These are phyloP conservation scores for Hypericum perforatum DNA, from an alignment of 345 rosid species.

Conservation along the genomic window DNA sequence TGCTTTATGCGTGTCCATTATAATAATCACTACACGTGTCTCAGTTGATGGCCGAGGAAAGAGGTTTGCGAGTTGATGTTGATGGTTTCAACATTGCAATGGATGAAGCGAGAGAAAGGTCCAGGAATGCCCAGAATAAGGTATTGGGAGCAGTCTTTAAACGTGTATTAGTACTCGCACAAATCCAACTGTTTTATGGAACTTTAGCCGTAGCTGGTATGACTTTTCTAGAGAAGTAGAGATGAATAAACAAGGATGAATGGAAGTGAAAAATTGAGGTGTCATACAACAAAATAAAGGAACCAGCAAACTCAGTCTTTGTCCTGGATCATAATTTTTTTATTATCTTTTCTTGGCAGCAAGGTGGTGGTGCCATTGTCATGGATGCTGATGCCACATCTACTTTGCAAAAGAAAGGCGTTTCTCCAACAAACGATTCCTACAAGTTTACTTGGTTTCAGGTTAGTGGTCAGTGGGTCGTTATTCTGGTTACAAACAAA, in stretches of 20 bases:
- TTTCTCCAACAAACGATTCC: conserved; percentile 65
- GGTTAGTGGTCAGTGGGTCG: conserved; percentile 20
- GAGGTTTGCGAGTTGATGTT: conserved; percentile 69
- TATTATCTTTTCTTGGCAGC: conserved; percentile 34
- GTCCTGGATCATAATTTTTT: conserved; percentile 5
- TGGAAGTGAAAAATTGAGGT: too few relatives aligned
- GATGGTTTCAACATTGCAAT: conserved; percentile 71
- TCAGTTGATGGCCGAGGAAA: conserved; percentile 96
- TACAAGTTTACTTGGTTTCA: conserved; percentile 65
- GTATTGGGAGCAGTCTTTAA: conserved; percentile 20
- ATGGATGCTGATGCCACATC: conserved; percentile 97
- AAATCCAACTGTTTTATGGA: neutral
- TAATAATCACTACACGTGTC: conserved; percentile 6
- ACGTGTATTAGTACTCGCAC: neutral
- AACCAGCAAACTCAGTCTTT: neutral
- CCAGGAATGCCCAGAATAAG: conserved; percentile 86
- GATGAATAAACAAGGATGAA: too few relatives aligned
- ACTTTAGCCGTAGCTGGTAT: neutral
- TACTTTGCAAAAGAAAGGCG: conserved; percentile 60
- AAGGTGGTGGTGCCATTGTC: conserved; percentile 74
- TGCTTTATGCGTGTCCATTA: conserved; percentile 8
- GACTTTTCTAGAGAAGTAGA: neutral
- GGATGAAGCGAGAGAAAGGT: conserved; percentile 91
- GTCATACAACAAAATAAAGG: too few relatives aligned
- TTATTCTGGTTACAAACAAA: too few relatives aligned